These are phyloP conservation scores for Trypanosomatidae sp. DNA, from an alignment of 208 protist species.

Conservation along the genomic window DNA sequence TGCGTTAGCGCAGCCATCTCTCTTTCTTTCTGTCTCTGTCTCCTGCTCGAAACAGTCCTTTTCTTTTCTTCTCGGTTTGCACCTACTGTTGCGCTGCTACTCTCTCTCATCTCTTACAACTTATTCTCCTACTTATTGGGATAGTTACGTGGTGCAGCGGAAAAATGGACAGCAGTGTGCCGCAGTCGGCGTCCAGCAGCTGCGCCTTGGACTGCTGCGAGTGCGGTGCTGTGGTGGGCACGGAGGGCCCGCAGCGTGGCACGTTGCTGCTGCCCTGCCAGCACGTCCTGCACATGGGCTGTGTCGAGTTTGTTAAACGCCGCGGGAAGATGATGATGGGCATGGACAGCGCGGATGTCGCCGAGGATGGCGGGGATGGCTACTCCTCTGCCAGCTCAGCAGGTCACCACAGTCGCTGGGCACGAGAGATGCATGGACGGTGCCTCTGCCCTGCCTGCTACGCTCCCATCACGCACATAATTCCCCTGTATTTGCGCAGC, in stretches of 20 bases:
- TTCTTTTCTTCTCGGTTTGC: too few species aligned
- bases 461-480: conserved; percentile 32
- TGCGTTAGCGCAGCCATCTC: too few species aligned
- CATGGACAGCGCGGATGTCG: conserved; percentile 18
- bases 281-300: conserved; percentile 79
- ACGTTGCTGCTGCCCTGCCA: conserved; percentile 82
- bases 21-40: too few species aligned
- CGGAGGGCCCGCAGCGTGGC: conserved; percentile 58
- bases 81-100: too few species aligned
- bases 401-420: conserved; percentile 4
- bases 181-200: too few species aligned
- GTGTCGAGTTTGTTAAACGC: conserved; percentile 65
- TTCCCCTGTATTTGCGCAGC: conserved; percentile 55
- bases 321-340: conserved; percentile 25
- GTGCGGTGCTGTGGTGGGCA: conserved; percentile 62
- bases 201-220: conserved; percentile 58
- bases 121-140: too few species aligned
- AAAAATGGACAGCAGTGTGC: too few species aligned
- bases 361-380: neutral
- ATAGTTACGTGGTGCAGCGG: too few species aligned
- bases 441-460: conserved; percentile 55
- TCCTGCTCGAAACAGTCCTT: too few species aligned
- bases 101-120: too few species aligned
- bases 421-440: neutral
- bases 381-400: too few species aligned